Conservation (phyloP, 2,329 filamentous ascomycete species). For the Elsinoe perseae region DNA sequence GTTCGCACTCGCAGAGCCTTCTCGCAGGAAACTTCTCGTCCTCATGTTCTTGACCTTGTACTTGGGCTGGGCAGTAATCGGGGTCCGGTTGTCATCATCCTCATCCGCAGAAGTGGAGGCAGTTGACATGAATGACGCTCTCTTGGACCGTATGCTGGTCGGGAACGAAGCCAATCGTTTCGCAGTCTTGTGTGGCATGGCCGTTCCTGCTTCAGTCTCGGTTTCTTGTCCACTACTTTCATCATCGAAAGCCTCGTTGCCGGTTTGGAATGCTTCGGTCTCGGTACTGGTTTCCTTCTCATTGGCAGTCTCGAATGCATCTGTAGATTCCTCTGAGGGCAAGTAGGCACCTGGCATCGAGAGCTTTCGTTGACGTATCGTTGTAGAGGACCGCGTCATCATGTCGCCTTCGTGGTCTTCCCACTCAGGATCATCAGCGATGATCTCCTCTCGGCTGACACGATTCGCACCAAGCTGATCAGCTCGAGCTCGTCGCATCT, state of each 20-base stretch:
- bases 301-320: slow-evolving; percentile 65
- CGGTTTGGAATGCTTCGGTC: slow-evolving; percentile 92
- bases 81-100: slow-evolving; percentile 58
- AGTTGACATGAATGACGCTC: slow-evolving; percentile 72
- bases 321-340: slow-evolving; percentile 46
- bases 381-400: slow-evolving; percentile 44
- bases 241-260: slow-evolving; percentile 61
- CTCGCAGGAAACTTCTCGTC: slow-evolving; percentile 15
- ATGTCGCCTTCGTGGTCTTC: slow-evolving; percentile 65
- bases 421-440: slow-evolving; percentile 77
- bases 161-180: slow-evolving; percentile 36
- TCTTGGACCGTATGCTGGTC: slow-evolving; percentile 46
- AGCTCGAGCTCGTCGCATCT: slow-evolving; percentile 73
- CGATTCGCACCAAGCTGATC: slow-evolving; percentile 67
- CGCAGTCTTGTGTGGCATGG: slow-evolving; percentile 17
- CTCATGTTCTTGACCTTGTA: slow-evolving; percentile 61
- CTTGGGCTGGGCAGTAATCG: slow-evolving; percentile 54
- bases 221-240: slow-evolving; percentile 72
- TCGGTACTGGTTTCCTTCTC: slow-evolving; percentile 70
- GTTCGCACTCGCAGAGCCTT: slow-evolving; percentile 43
- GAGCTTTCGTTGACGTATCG: background rate
- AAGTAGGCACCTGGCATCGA: slow-evolving; percentile 14
- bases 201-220: slow-evolving; percentile 62
- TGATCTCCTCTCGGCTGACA: slow-evolving; percentile 66
- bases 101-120: slow-evolving; percentile 80